Evolutionary conservation across 2,329 filamentous ascomycete genomes (phyloP), one percentile per base, ranked within the genome.

Genomic region (Microsporum ferrugineum): DNA sequence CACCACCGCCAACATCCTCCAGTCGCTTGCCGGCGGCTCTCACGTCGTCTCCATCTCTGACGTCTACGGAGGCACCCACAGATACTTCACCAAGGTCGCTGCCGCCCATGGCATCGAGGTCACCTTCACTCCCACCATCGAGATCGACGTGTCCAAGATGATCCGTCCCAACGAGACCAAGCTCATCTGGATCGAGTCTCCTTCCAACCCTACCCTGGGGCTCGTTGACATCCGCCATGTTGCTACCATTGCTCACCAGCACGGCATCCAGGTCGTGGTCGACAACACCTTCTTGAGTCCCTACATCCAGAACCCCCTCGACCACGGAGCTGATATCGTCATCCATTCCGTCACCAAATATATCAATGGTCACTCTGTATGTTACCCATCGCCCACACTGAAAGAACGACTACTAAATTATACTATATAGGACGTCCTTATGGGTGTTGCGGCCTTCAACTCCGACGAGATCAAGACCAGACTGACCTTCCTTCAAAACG

Each of bases 301-400:
- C 36, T 99, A 97, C 74, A 83, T 99, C 56, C 94, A 99, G 78
- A 97, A 96, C 76, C 94, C 94, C 2, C 84, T 99, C 61, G 87
- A 95, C 71, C 89, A 92, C 72, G 94, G 94, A 68, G 94, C 94
- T 67, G 94, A 99, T 75, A 91, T 97, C 66, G 92, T 97, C 67
- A 88, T 97, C 49, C 92, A 97, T 81, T 91, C 87, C 60, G 94
- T 99, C 61, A 99, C 94, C 51, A 99, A 99, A 79, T 99, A 97
- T 78, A 97, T 99, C 79, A 97, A 97, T 75, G 94, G 94, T 58
- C 94, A 99, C 79, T 85, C 82, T 1, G 77, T 79, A 71, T 60
- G 75, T 66, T 34, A 31, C 34, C 58, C 23, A 59, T 43, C 34
- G 1, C 8, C 51, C 27, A 33, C 3, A 17, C 39, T 5, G 39